Conservation (phyloP, 805 yeast genomes). For the Cyberlindnera mississippiensis region DNA sequence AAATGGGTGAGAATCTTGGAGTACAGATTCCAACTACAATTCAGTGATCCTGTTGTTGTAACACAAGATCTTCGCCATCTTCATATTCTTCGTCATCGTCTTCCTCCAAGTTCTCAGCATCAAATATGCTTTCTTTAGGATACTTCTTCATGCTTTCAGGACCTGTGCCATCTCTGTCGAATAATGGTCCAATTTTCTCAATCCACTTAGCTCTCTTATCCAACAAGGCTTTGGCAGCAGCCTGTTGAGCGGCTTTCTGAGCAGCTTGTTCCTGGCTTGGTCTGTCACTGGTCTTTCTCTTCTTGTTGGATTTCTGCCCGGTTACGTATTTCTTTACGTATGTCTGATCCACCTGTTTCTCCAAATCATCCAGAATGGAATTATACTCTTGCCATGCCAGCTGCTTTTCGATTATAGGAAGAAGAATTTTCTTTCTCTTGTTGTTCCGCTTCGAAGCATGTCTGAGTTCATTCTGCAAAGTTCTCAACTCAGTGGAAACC, state of each 20-base stretch:
- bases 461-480: conserved; percentile 63
- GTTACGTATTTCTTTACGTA: conserved; percentile 63
- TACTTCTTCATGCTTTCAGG: conserved; percentile 22
- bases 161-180: conserved; percentile 36
- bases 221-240: conserved; percentile 68
- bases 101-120: conserved; percentile 24
- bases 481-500: conserved; percentile 76
- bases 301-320: conserved; percentile 57
- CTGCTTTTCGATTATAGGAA: conserved; percentile 79
- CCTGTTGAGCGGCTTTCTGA: conserved; percentile 61
- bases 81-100: conserved; percentile 31
- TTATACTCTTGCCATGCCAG: conserved; percentile 93
- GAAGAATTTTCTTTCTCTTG: conserved; percentile 57
- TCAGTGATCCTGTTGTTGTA: conserved; percentile 18
- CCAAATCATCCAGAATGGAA: conserved; percentile 86
- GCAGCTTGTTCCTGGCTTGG: conserved; percentile 33
- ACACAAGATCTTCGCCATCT: conserved; percentile 32
- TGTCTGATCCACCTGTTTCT: conserved; percentile 95
- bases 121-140: conserved; percentile 24
- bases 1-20: no score
- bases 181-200: conserved; percentile 81
- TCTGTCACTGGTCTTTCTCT: conserved; percentile 30
- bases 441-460: conserved; percentile 60
- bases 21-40: no score
- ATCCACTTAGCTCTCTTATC: conserved; percentile 92